These are phyloP conservation scores for Apiospora koreana DNA, from an alignment of 2,329 filamentous ascomycete genomes.

Conservation along the genomic window DNA sequence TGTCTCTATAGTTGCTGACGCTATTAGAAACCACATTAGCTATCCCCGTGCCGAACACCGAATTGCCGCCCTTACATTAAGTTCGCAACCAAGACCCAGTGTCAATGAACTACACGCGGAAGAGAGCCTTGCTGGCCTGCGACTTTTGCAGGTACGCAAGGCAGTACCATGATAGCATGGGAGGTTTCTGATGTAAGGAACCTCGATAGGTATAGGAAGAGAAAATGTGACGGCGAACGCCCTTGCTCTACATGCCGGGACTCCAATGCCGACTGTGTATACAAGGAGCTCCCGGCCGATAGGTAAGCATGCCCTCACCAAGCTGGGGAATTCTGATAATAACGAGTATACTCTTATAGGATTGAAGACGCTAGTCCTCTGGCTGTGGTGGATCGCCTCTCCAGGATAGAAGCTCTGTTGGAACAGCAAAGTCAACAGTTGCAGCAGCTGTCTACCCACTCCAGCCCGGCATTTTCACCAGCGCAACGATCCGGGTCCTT, in stretches of 20 bases:
- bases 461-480: constrained; percentile 25
- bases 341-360: constrained; percentile 18
- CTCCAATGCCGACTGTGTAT: constrained; percentile 40
- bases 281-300: constrained; percentile 40
- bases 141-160: constrained; percentile 37
- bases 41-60: background rate
- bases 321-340: background rate
- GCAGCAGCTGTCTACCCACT: constrained; percentile 23
- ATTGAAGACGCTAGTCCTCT: constrained; percentile 36
- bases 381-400: constrained; percentile 38
- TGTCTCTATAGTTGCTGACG: background rate
- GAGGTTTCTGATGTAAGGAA: constrained; percentile 18
- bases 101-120: constrained; percentile 7
- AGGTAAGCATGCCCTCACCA: constrained; percentile 23
- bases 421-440: constrained; percentile 34
- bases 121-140: constrained; percentile 38
- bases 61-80: background rate
- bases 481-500: constrained; percentile 26
- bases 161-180: constrained; percentile 7
- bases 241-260: constrained; percentile 41
- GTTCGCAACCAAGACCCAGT: background rate
- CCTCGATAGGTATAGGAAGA: constrained; percentile 35
- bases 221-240: constrained; percentile 39
- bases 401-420: constrained; percentile 37
- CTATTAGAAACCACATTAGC: background rate